A percentile compares a stretch with the other conserved stretches of the same genome.
phyloP scores from a whole-genome alignment of 139 green algal species.

The Coccomyxa sp. region DNA sequence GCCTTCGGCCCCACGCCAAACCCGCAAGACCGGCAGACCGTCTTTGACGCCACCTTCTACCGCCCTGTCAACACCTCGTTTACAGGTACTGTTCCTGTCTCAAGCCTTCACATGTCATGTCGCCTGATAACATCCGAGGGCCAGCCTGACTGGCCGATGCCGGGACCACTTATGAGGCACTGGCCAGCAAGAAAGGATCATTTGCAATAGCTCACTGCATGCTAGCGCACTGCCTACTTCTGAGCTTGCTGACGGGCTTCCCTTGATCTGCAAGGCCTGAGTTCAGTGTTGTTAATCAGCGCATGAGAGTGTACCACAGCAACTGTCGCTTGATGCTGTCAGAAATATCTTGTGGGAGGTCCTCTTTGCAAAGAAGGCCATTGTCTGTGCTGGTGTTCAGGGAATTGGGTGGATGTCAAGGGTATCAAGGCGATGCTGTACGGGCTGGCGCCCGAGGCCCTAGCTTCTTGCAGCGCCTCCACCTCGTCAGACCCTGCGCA shows the following conservation, averaged over 20 bases:
- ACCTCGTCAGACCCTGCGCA: not conserved
- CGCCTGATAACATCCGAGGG: not conserved
- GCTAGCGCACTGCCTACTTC: not conserved
- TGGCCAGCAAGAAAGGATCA: not conserved
- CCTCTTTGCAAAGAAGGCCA: not conserved
- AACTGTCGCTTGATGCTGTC: too few relatives aligned
- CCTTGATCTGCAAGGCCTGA: not conserved
- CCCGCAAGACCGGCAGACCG: not conserved
- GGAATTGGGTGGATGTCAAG: not conserved
- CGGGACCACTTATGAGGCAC: not conserved
- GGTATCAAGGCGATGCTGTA: not conserved
- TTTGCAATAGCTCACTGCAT: not conserved
- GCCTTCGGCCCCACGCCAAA: not conserved
- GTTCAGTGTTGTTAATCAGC: too few relatives aligned
- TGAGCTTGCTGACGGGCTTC: not conserved
- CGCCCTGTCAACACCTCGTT: not conserved
- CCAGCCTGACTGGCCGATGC: not conserved
- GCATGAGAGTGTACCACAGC: too few relatives aligned
- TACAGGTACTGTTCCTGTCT: too few relatives aligned
- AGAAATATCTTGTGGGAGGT: not conserved
- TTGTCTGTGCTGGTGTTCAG: not conserved
- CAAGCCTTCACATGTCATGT: too few relatives aligned
- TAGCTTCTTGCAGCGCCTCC: not conserved
- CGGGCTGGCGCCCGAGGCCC: not conserved
- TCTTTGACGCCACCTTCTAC: conserved; percentile 7